Conservation (phyloP, 1,139 yeast species). For the Hyphopichia burtonii region DNA sequence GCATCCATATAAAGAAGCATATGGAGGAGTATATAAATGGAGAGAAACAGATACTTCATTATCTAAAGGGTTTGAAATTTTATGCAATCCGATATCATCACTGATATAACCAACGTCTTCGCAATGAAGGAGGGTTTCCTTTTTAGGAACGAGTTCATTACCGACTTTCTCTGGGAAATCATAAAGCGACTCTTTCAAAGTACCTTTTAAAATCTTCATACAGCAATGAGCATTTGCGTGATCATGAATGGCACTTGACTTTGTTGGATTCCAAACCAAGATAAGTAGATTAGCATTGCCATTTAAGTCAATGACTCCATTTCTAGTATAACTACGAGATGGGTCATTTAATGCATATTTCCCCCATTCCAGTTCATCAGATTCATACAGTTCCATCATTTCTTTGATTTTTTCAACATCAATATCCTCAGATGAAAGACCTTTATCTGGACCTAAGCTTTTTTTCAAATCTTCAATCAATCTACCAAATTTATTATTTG, state of each 20-base stretch:
- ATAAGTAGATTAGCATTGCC: constrained; percentile 67
- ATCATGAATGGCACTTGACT: constrained; percentile 67
- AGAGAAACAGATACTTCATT: constrained; percentile 59
- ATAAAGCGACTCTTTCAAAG: constrained; percentile 57
- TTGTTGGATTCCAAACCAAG: constrained; percentile 73
- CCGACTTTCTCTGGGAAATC: constrained; percentile 45
- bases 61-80: constrained; percentile 52
- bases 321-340: constrained; percentile 52
- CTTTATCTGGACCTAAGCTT: constrained; percentile 35
- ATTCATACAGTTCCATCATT: constrained; percentile 49
- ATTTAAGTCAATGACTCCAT: constrained; percentile 67
- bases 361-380: constrained; percentile 57
- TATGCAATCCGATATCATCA: constrained; percentile 67
- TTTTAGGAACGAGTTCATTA: constrained; percentile 22
- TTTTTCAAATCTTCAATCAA: constrained; percentile 30
- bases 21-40: constrained; percentile 78
- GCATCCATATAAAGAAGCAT: constrained; percentile 69
- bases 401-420: constrained; percentile 48
- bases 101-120: constrained; percentile 66
- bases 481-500: constrained; percentile 25
- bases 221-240: constrained; percentile 76
- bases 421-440: constrained; percentile 49
- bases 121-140: constrained; percentile 34
- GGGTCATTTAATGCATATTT: constrained; percentile 57
- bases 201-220: constrained; percentile 64